These are phyloP conservation scores for Phytophthora kernoviae DNA, from an alignment of 352 stramenopile genomes.

Conservation along the genomic window DNA sequence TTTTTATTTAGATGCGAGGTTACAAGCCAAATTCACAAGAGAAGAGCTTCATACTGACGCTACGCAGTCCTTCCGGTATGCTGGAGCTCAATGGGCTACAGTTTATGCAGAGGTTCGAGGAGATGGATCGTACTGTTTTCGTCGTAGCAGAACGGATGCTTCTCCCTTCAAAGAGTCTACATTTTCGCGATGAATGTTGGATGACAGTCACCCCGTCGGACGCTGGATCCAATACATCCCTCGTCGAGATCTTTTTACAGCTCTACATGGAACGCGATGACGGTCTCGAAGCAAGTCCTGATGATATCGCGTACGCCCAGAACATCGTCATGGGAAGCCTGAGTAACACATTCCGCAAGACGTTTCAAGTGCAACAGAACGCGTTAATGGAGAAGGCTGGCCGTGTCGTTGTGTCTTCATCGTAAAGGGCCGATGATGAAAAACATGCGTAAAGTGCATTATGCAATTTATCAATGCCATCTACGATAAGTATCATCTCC, in stretches of 20 bases:
- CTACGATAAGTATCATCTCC: too few species aligned
- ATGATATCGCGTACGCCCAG: slow-evolving; percentile 21
- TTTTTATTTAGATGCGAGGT: slow-evolving; percentile 14
- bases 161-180: slow-evolving; percentile 10
- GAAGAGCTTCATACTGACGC: slow-evolving; percentile 26
- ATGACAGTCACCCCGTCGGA: slow-evolving; percentile 16
- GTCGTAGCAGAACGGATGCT: slow-evolving; percentile 17
- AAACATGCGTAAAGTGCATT: too few species aligned
- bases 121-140: slow-evolving; percentile 19
- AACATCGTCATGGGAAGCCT: slow-evolving; percentile 24
- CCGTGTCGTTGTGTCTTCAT: not conserved
- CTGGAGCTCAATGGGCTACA: slow-evolving; percentile 27
- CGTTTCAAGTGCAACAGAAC: slow-evolving; percentile 28
- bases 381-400: slow-evolving; percentile 24
- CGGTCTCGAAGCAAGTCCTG: not conserved
- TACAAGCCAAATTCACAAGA: slow-evolving; percentile 20
- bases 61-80: slow-evolving; percentile 14
- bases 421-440: too few species aligned
- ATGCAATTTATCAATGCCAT: too few species aligned
- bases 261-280: slow-evolving; percentile 25
- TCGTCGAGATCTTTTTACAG: slow-evolving; percentile 19
- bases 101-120: slow-evolving; percentile 31
- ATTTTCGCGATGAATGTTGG: slow-evolving; percentile 30
- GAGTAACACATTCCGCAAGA: slow-evolving; percentile 26
- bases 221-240: not conserved